Conservation (phyloP, 2,329 filamentous ascomycete genomes). For the Ceratocystis albifundus region DNA sequence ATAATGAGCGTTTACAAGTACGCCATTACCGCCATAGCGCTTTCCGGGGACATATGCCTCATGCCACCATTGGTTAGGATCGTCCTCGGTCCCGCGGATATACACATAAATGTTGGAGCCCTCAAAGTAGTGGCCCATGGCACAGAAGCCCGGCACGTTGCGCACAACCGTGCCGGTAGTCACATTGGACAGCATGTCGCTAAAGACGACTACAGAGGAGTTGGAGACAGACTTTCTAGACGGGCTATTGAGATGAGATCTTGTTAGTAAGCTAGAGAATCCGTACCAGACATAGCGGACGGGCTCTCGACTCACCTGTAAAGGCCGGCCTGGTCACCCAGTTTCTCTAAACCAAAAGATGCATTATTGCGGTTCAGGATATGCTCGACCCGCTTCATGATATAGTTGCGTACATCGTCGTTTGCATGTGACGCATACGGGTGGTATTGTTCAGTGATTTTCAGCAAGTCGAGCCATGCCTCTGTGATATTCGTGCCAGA, state of each 20-base stretch:
- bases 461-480: conserved; percentile 74
- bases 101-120: conserved; percentile 88
- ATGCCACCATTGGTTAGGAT: conserved; percentile 63
- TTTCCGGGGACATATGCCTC: conserved; percentile 32
- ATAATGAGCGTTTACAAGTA: conserved; percentile 90
- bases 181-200: conserved; percentile 68
- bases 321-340: conserved; percentile 23
- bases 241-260: background rate
- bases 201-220: conserved; percentile 54
- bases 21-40: conserved; percentile 55
- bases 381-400: conserved; percentile 57
- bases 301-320: conserved; percentile 16
- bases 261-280: background rate
- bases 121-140: conserved; percentile 66
- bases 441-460: conserved; percentile 64
- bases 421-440: conserved; percentile 82
- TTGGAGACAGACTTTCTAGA: conserved; percentile 19
- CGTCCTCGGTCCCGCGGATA: conserved; percentile 68
- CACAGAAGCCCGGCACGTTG: conserved; percentile 26
- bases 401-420: conserved; percentile 64
- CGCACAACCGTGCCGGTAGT: conserved; percentile 39
- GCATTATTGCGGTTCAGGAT: conserved; percentile 55
- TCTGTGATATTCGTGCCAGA: conserved; percentile 67
- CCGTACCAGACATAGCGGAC: background rate
- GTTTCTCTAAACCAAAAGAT: conserved; percentile 36